These are phyloP conservation scores for Priceomyces medius DNA, from an alignment of 805 yeast genomes.

Conservation along the genomic window DNA sequence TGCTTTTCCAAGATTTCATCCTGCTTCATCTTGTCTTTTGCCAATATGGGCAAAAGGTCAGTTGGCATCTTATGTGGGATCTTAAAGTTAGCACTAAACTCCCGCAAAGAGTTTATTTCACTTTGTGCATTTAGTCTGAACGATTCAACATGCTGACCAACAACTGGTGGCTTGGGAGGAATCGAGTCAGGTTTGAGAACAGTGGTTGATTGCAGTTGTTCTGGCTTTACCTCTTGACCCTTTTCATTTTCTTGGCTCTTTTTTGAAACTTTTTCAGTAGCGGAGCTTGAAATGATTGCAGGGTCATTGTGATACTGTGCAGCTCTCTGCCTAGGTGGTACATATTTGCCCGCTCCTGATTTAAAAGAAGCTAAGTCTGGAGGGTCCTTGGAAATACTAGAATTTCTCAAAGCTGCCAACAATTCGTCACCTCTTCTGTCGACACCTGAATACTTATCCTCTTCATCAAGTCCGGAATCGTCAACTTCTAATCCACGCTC, in stretches of 20 bases:
- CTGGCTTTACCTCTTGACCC: slow-evolving; percentile 15
- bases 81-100: slow-evolving; percentile 80
- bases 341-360: slow-evolving; percentile 41
- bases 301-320: slow-evolving; percentile 60
- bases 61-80: slow-evolving; percentile 60
- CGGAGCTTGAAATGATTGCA: slow-evolving; percentile 60
- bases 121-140: slow-evolving; percentile 51
- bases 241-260: not conserved
- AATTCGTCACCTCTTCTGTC: slow-evolving; percentile 56
- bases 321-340: slow-evolving; percentile 57
- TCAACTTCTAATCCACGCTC: slow-evolving; percentile 80
- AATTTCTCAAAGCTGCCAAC: slow-evolving; percentile 45
- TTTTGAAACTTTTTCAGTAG: slow-evolving; percentile 16
- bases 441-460: slow-evolving; percentile 94
- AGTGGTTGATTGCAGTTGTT: slow-evolving; percentile 9
- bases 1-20: slow-evolving; percentile 53
- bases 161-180: slow-evolving; percentile 29
- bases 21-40: slow-evolving; percentile 67
- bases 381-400: slow-evolving; percentile 21
- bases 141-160: slow-evolving; percentile 30
- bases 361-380: slow-evolving; percentile 3
- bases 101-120: slow-evolving; percentile 68
- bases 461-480: slow-evolving; percentile 90
- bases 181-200: slow-evolving; percentile 29
- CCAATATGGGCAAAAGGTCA: slow-evolving; percentile 65